Percentiles rank a stretch among this genome's conserved stretches.
These are phyloP conservation scores for Monosporascus ibericus DNA, from an alignment of 2,329 filamentous ascomycete species.

Conservation along the genomic window DNA sequence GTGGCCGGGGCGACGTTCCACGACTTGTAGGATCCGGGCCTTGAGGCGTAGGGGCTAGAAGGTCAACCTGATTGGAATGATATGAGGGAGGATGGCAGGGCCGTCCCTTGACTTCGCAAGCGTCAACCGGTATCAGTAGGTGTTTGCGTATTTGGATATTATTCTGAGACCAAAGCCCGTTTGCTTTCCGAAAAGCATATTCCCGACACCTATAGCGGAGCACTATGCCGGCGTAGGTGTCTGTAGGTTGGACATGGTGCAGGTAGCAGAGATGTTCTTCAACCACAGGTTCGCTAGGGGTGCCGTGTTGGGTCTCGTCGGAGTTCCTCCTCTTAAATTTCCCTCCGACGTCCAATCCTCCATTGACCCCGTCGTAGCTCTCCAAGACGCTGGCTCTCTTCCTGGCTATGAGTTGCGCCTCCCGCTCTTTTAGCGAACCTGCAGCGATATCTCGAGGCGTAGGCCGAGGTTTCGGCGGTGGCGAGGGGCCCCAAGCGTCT, in stretches of 20 bases:
- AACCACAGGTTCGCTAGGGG: slow-evolving; percentile 49
- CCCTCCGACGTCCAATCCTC: slow-evolving; percentile 48
- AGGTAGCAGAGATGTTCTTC: slow-evolving; percentile 82
- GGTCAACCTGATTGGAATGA: slow-evolving; percentile 38
- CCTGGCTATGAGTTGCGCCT: slow-evolving; percentile 48
- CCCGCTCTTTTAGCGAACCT: slow-evolving; percentile 47
- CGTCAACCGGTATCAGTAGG: slow-evolving; percentile 81
- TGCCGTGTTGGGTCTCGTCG: slow-evolving; percentile 45
- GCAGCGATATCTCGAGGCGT: slow-evolving; percentile 44
- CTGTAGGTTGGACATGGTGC: slow-evolving; percentile 73
- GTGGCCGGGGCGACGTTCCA: slow-evolving; percentile 6
- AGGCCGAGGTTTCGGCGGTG: slow-evolving; percentile 32
- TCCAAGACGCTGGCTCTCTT: slow-evolving; percentile 55
- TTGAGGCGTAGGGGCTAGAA: slow-evolving; percentile 45
- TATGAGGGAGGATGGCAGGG: slow-evolving; percentile 50
- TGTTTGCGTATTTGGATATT: slow-evolving; percentile 78
- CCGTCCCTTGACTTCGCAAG: slow-evolving; percentile 76
- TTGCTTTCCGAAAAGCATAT: slow-evolving; percentile 76
- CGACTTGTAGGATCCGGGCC: slow-evolving; percentile 19
- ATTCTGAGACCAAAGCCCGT: slow-evolving; percentile 92
- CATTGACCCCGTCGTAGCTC: slow-evolving; percentile 54
- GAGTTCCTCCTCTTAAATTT: slow-evolving; percentile 62
- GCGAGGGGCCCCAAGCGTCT: slow-evolving; percentile 44
- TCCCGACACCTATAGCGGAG: slow-evolving; percentile 85
- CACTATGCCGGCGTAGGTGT: slow-evolving; percentile 87